Percentiles rank a stretch among this genome's conserved stretches.
These are phyloP conservation scores for Cryomyces minteri DNA, from an alignment of 495 filamentous ascomycete species.

Conservation along the genomic window DNA sequence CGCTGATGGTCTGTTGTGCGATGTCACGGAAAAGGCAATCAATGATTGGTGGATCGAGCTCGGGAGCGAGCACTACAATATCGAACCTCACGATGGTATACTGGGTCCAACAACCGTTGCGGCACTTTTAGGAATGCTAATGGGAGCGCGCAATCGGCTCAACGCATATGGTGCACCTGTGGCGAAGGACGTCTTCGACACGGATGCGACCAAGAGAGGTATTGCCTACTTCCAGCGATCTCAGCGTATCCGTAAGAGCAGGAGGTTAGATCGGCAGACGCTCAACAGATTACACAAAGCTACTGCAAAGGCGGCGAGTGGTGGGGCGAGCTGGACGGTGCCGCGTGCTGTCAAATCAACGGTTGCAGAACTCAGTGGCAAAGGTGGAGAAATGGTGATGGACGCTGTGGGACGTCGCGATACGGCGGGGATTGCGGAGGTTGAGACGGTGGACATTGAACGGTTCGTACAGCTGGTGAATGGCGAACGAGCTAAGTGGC, in stretches of 20 bases:
- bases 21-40: conserved; percentile 78
- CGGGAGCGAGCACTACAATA: conserved; percentile 72
- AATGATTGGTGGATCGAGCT: conserved; percentile 95
- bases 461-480: conserved; percentile 56
- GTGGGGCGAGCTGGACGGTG: conserved; percentile 54
- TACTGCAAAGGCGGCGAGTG: conserved; percentile 74
- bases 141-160: conserved; percentile 78
- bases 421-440: conserved; percentile 67
- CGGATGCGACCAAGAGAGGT: conserved; percentile 59
- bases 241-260: conserved; percentile 57
- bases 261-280: conserved; percentile 67
- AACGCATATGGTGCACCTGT: conserved; percentile 68
- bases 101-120: conserved; percentile 85
- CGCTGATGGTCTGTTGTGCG: conserved; percentile 82
- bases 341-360: conserved; percentile 89
- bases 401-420: background rate
- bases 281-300: conserved; percentile 59
- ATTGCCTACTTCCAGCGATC: conserved; percentile 80
- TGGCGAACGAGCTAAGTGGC: conserved; percentile 73
- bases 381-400: conserved; percentile 57
- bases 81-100: conserved; percentile 82
- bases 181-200: conserved; percentile 81
- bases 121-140: conserved; percentile 67
- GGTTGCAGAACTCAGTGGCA: conserved; percentile 85
- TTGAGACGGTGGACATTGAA: conserved; percentile 82